phyloP scores from a whole-genome alignment of 2,329 filamentous ascomycete genomes.

The Peltaster fructicola region DNA sequence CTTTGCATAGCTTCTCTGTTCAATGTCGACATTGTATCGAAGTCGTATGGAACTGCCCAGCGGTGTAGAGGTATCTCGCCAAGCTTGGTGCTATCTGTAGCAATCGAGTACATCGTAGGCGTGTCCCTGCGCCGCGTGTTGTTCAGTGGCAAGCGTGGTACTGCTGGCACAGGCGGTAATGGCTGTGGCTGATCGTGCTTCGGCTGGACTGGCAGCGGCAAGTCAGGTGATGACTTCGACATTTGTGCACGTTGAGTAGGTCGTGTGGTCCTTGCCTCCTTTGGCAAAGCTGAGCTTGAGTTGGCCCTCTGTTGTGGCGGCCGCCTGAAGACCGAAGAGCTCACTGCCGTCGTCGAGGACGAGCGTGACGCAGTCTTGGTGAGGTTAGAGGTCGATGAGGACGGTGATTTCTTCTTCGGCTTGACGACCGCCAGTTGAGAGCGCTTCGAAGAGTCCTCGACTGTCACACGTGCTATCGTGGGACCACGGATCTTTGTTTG shows the following conservation, averaged over 20 bases:
- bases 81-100: slow-evolving; percentile 27
- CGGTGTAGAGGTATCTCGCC: slow-evolving; percentile 30
- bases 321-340: no score
- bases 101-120: slow-evolving; percentile 28
- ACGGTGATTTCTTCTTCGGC: slow-evolving; percentile 7
- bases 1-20: slow-evolving; percentile 22
- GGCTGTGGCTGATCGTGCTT: no score
- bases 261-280: slow-evolving; percentile 2
- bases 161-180: slow-evolving; percentile 2
- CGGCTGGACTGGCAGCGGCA: slow-evolving; percentile 2
- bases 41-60: slow-evolving; percentile 27
- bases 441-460: slow-evolving; percentile 13
- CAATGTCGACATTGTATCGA: slow-evolving; percentile 22
- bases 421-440: slow-evolving; percentile 14
- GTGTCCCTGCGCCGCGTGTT: slow-evolving; percentile 18
- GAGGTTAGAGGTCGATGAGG: not conserved
- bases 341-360: no score
- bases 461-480: slow-evolving; percentile 13
- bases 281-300: no score
- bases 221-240: not conserved
- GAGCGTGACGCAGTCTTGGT: no score
- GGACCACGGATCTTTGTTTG: slow-evolving; percentile 8
- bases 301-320: no score
- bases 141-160: slow-evolving; percentile 4
- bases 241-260: slow-evolving; percentile 6